Percentiles rank a stretch among this genome's conserved stretches.
phyloP scores from a whole-genome alignment of 306 rosid genomes.

The Inga oerstediana region DNA sequence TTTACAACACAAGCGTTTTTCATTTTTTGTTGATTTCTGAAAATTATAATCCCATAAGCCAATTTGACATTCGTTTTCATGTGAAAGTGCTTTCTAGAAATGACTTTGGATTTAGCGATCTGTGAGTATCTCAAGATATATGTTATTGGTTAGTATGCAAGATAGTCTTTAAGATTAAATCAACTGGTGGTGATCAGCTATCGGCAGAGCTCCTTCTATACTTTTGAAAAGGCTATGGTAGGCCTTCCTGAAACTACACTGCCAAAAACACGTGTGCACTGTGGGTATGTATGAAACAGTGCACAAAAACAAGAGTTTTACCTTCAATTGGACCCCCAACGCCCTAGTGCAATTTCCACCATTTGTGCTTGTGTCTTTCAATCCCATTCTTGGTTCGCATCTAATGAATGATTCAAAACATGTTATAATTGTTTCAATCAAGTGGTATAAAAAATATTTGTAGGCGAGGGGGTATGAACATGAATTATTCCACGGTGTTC shows the following conservation, averaged over 20 bases:
- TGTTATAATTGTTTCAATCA: conserved; percentile 13
- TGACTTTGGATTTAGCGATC: not conserved
- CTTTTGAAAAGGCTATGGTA: not conserved
- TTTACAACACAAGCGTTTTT: not conserved
- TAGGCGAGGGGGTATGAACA: not conserved
- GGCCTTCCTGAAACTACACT: not conserved
- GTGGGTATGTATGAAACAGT: not conserved
- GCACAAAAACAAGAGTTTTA: conserved; percentile 1
- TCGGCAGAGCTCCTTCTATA: not conserved
- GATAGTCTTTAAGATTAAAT: not conserved
- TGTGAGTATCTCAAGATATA: not conserved
- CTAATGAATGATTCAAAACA: conserved; percentile 16
- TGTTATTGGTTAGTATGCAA: not conserved
- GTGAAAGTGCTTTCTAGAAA: not conserved
- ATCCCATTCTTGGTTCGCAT: not conserved
- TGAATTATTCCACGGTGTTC: not conserved
- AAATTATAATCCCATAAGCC: not conserved
- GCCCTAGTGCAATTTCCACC: not conserved
- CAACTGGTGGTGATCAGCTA: not conserved
- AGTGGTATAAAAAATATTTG: not conserved
- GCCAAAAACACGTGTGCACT: not conserved
- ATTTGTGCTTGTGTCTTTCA: not conserved
- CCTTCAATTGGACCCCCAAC: not conserved
- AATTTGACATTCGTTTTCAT: not conserved
- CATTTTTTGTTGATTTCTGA: not conserved